phyloP scores from a whole-genome alignment of 1,284 basidiomycete species.

The Coniferiporia weirii region DNA sequence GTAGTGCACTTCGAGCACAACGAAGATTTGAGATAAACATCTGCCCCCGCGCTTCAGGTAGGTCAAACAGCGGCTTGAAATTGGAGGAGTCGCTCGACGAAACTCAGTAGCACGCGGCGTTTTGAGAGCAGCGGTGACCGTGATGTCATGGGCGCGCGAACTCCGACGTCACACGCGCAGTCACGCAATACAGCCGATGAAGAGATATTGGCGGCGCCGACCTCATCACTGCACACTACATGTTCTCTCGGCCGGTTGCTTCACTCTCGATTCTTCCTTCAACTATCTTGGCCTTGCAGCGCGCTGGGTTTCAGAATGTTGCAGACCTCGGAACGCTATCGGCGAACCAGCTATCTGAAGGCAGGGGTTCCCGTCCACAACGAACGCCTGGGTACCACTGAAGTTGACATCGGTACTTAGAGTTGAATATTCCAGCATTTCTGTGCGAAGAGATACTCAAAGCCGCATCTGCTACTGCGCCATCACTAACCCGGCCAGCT shows the following conservation, averaged over 20 bases:
- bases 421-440: slow-evolving; percentile 40
- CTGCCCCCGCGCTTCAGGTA: too few species aligned
- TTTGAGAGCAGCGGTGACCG: too few species aligned
- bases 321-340: slow-evolving; percentile 38
- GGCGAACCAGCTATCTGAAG: slow-evolving; percentile 39
- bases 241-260: slow-evolving; percentile 27
- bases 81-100: too few species aligned
- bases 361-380: slow-evolving; percentile 26
- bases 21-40: background rate
- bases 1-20: background rate
- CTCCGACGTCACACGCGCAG: too few species aligned
- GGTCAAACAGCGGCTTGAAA: too few species aligned
- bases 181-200: background rate
- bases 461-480: slow-evolving; percentile 31
- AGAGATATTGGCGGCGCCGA: too few species aligned
- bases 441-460: slow-evolving; percentile 41
- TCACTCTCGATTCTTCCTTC: slow-evolving; percentile 35
- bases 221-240: background rate
- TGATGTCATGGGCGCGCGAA: too few species aligned
- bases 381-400: background rate
- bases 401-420: slow-evolving; percentile 27
- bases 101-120: too few species aligned
- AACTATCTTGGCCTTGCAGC: slow-evolving; percentile 37
- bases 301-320: slow-evolving; percentile 47
- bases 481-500: slow-evolving; percentile 53